phyloP scores from a whole-genome alignment of 306 rosid genomes.

The Medicago truncatula region DNA sequence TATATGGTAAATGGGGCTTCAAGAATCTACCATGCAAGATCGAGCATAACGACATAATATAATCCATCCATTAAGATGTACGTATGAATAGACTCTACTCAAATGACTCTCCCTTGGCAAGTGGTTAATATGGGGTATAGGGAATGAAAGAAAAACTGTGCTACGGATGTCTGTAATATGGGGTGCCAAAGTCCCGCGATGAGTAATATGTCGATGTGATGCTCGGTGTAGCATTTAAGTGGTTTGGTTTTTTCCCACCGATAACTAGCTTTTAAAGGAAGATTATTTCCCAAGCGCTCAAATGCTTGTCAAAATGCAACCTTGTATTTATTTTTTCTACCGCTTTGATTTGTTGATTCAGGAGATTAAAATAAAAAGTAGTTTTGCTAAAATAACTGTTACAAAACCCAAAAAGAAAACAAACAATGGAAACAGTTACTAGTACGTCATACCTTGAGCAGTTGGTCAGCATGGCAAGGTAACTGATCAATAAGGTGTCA shows the following conservation, averaged over 20 bases:
- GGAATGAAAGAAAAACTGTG: constrained; percentile 1
- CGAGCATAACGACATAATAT: not conserved
- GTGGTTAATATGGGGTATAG: not conserved
- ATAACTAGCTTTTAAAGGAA: not conserved
- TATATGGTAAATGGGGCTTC: constrained; percentile 4
- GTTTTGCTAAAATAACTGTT: constrained; percentile 15
- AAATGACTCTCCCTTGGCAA: constrained; percentile 8
- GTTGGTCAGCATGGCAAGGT: constrained; percentile 94
- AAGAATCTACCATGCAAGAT: constrained; percentile 3
- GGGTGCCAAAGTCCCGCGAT: not conserved
- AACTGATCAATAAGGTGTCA: constrained; percentile 83
- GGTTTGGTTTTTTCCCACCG: not conserved
- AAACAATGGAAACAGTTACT: constrained; percentile 27
- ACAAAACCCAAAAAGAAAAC: constrained; percentile 8
- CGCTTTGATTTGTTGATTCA: not conserved
- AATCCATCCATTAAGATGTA: constrained; percentile 16
- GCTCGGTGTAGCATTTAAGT: not conserved
- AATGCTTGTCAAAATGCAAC: not conserved
- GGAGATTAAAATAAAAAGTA: not conserved
- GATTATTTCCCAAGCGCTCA: not conserved
- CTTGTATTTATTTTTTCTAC: not conserved
- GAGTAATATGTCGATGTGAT: not conserved
- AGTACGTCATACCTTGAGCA: constrained; percentile 81
- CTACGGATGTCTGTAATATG: not conserved
- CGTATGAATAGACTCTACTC: constrained; percentile 1